phyloP scores from a whole-genome alignment of 306 rosid species.

The Benincasa hispida region DNA sequence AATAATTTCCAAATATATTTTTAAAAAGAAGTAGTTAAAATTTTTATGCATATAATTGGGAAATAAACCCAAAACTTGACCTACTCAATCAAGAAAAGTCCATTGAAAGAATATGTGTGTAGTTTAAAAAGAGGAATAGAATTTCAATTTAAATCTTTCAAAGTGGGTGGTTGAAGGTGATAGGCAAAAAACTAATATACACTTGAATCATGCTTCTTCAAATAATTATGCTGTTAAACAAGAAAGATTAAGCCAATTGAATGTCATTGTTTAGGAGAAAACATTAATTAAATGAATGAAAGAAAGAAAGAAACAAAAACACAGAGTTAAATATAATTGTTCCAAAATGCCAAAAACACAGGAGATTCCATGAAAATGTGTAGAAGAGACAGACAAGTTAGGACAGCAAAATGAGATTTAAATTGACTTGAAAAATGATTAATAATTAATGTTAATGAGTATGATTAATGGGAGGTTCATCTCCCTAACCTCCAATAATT shows the following conservation, averaged over 20 bases:
- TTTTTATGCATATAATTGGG: no score
- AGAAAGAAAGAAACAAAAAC: background rate
- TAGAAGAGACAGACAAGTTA: background rate
- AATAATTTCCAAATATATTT: no score
- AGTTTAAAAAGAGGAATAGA: background rate
- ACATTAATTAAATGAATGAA: background rate
- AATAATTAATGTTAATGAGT: background rate
- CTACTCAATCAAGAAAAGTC: background rate
- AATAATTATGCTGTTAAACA: background rate
- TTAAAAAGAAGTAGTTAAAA: no score
- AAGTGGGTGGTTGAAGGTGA: constrained; percentile 5
- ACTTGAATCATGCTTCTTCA: constrained; percentile 1
- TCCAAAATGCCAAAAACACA: background rate
- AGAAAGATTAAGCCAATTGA: background rate
- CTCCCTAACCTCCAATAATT: background rate
- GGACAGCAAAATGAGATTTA: background rate
- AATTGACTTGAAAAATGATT: background rate
- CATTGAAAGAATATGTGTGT: background rate
- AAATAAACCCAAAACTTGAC: background rate
- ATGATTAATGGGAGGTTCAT: background rate
- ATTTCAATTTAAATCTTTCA: background rate
- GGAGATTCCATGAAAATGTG: constrained; percentile 2
- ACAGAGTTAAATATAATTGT: background rate
- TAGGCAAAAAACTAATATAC: background rate
- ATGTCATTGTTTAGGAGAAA: background rate